These are phyloP conservation scores for Leishmania arabica DNA, from an alignment of 208 protist genomes.

Conservation along the genomic window DNA sequence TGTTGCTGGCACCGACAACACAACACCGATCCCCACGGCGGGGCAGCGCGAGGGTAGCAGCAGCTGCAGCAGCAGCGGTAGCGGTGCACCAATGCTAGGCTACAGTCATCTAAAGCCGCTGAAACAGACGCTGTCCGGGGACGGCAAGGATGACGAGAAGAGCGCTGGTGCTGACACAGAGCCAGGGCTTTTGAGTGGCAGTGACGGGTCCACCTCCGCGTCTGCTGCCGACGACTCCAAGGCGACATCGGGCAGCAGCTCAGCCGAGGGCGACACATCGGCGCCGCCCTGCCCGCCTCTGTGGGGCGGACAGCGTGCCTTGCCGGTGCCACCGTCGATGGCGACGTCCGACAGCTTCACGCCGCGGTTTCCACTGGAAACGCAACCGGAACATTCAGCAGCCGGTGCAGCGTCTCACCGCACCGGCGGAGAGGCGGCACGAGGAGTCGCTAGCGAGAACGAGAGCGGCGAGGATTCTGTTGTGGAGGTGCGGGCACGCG, in stretches of 20 bases:
- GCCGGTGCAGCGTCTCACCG: background rate
- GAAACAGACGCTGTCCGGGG: background rate
- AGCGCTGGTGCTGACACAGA: background rate
- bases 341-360: conserved; percentile 24
- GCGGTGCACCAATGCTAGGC: conserved; percentile 27
- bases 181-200: background rate
- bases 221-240: background rate
- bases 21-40: background rate
- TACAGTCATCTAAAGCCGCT: conserved; percentile 33
- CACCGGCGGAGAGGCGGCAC: background rate
- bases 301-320: background rate
- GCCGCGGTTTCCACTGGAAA: background rate
- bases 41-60: conserved; percentile 1
- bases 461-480: background rate
- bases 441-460: background rate
- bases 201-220: background rate
- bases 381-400: background rate
- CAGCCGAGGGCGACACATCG: background rate
- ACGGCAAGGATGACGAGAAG: background rate
- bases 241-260: background rate
- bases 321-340: conserved; percentile 3
- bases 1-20: background rate
- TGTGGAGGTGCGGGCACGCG: background rate
- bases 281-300: background rate
- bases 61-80: conserved; percentile 16